Evolutionary conservation across 257 asterid species (phyloP).

Genomic region (Ilex aquifolium): DNA sequence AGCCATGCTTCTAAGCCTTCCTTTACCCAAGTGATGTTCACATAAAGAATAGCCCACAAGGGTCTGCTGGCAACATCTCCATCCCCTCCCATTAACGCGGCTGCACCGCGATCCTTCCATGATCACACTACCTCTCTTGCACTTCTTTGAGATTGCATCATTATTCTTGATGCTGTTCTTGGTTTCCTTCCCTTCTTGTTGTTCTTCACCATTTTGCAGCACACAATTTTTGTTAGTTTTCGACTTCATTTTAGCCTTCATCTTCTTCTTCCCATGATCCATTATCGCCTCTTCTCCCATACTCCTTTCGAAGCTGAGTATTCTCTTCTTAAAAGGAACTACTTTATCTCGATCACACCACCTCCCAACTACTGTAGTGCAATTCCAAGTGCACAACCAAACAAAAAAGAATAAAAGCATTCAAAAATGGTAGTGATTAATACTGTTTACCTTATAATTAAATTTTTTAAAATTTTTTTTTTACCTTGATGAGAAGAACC

Average conservation of each 20-base stretch:
- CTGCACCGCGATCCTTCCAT: constrained; percentile 80
- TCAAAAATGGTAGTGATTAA: too few species aligned
- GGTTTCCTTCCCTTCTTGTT: constrained; percentile 4
- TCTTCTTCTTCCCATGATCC: background rate
- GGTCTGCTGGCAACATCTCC: constrained; percentile 75
- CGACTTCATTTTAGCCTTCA: constrained; percentile 35
- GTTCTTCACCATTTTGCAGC: constrained; percentile 2
- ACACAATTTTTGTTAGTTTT: constrained; percentile 53
- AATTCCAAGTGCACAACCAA: too few species aligned
- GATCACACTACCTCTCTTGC: constrained; percentile 44
- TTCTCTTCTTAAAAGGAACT: constrained; percentile 56
- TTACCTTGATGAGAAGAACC: constrained; percentile 28
- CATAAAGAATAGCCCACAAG: constrained; percentile 70
- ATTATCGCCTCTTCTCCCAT: background rate
- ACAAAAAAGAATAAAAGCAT: too few species aligned
- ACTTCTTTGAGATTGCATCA: constrained; percentile 18
- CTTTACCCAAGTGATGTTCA: constrained; percentile 76
- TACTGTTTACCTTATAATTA: too few species aligned
- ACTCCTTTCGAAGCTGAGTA: constrained; percentile 21
- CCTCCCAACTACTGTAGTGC: constrained; percentile 7
- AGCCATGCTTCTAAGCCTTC: constrained; percentile 47
- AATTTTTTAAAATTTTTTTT: too few species aligned
- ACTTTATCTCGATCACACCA: constrained; percentile 30
- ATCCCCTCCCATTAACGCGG: constrained; percentile 77
- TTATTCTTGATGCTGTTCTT: background rate